Evolutionary conservation across 257 asterid genomes (phyloP).

Genomic region (Solanum sitiens): DNA sequence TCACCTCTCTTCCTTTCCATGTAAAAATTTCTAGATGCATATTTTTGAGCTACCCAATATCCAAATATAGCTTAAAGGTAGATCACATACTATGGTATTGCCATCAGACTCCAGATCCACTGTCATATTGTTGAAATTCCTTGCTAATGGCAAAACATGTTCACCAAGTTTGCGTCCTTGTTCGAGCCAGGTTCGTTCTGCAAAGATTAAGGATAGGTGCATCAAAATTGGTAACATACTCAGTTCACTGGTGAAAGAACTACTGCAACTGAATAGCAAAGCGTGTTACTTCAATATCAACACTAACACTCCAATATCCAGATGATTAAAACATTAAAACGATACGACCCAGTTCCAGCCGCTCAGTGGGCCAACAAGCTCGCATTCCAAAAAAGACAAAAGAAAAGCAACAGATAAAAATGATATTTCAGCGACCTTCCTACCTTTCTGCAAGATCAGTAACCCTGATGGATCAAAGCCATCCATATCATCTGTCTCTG

Average conservation of each 20-base stretch:
- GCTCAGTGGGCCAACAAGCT: background rate
- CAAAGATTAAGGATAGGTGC: background rate
- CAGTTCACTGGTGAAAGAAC: background rate
- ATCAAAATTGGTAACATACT: background rate
- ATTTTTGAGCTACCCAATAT: background rate
- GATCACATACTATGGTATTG: constrained; percentile 42
- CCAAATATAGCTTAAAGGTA: background rate
- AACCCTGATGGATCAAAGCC: constrained; percentile 97
- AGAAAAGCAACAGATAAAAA: background rate
- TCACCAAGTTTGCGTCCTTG: constrained; percentile 92
- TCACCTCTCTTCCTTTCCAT: background rate
- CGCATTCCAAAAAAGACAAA: background rate
- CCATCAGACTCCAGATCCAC: constrained; percentile 69
- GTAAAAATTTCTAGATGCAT: background rate
- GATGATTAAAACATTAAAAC: background rate
- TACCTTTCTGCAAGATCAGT: constrained; percentile 90
- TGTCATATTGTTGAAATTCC: constrained; percentile 69
- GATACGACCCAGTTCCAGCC: background rate
- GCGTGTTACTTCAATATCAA: background rate
- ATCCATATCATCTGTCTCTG: constrained; percentile 77
- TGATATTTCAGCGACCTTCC: background rate
- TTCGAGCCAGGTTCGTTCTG: constrained; percentile 91
- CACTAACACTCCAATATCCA: background rate
- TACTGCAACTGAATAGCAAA: background rate
- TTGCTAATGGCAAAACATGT: constrained; percentile 91